Evolutionary conservation across 495 filamentous ascomycete species (phyloP), one percentile per base, ranked within the genome.

Genomic region (Penicillium mononematosum): DNA sequence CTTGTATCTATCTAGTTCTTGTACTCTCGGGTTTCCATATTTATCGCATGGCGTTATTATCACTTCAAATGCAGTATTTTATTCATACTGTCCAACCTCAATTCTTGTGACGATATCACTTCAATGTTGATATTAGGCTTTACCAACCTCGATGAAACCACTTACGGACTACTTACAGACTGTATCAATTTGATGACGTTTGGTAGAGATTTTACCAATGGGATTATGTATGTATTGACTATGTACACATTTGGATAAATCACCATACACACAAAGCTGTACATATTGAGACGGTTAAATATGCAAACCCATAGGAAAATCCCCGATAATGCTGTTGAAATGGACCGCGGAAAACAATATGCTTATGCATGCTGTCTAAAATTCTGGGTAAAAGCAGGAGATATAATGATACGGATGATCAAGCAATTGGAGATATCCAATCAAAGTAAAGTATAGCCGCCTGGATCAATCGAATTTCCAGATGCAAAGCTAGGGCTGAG

Each of bases 1-100:
- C 36, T 51, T 38, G 32, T 50, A 50, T 17, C 4, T 27, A 42
- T 42, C 32, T 50, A 25, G 17, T 52, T 39, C 24, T 25, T 51
- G 16, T 17, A 39, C 36, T 39, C 16, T 39, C 6, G 34, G 34
- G 2, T n/a, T n/a, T 48, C 9, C 10, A 32, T 48, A 11, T 10
- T 29, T 29, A 46, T 48, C 29, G 10, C 17, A 49, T 49, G 45
- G 29, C 45, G 19, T 34, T 34, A 12, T 48, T 11, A 48, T 43
- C 12, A 16, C 4, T 36, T 14, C 24, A 25, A 25, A 6, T 5
- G 5, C 4, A 43, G 7, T 43, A 20, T 11, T 17, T 43, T 43
- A 20, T 16, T 0, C 4, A 36, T 36, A 6, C 34, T 36, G 5
- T 36, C 34, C 4, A 36, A 2, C 16, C 14, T 36, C 14, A 36